Base-by-base conservation (phyloP, 2,329 filamentous ascomycete genomes). In the Penicillium vulpinum region DNA sequence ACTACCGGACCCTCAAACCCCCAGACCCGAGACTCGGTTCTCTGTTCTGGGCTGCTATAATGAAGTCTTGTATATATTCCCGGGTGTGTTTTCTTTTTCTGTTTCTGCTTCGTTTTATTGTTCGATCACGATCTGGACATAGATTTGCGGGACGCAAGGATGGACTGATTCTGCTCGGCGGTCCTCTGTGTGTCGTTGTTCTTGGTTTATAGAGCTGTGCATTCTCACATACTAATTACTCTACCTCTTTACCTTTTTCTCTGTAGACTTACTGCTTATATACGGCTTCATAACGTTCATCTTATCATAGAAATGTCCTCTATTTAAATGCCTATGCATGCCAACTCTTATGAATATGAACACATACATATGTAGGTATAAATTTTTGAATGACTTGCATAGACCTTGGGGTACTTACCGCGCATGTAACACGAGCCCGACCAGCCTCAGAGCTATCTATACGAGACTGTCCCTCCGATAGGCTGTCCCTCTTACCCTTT, bases 221-320 rank as follows among this genome's bases (percentile, higher is more conserved):
- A 56, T 52, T 33, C 38, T 21, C 54, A 56, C 41, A 56, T 52
- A 46, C 48, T 56, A 56, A 52, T 56, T 56, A 52, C 33, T 26
- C 21, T 21, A 15, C 24, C 24, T 29, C n/a, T 47, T 29, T 3
- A 22, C 2, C 0, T 15, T 38, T 22, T 18, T n/a, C 26, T 26
- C 24, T 28, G 29, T 33, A 31, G 26, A 45, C 18, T 15, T 5
- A 10, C n/a, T 21, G 6, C n/a, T 44, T 22, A 5, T 4, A 40
- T 26, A 11, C 10, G 4, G 11, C 4, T 15, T 5, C 4, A 43
- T 31, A 1, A 2, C 4, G 2, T 31, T 1, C 11, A 31, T 31
- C 4, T 31, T 16, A 4, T 3, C 5, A 4, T 33, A 16, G 13
- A 16, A 13, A 16, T 31, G 11, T 16, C 7, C 7, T 3, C 28